phyloP scores from a whole-genome alignment of 2,329 filamentous ascomycete genomes.

The Phialophora tarda region DNA sequence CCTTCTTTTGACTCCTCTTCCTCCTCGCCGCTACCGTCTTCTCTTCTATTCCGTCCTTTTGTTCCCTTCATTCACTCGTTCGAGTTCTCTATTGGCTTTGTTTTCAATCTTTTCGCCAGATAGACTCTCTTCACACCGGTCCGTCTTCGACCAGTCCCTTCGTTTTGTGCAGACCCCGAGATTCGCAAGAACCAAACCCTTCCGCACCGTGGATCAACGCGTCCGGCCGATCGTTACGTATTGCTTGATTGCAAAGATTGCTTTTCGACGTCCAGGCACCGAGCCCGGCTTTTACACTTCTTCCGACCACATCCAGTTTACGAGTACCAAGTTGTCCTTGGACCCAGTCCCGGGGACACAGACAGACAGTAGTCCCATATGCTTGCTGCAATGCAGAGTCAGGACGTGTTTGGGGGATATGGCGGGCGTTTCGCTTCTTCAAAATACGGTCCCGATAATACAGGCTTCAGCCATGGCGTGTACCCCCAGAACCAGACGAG shows the following conservation, averaged over 20 bases:
- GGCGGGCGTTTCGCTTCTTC: slow-evolving; percentile 49
- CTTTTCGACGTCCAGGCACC: slow-evolving; percentile 7
- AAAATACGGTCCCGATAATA: slow-evolving; percentile 71
- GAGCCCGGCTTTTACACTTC: neutral
- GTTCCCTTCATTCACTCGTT: slow-evolving; percentile 37
- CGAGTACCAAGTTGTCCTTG: slow-evolving; percentile 27
- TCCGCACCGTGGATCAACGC: slow-evolving; percentile 4
- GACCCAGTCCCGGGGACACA: slow-evolving; percentile 31
- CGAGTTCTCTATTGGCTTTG: slow-evolving; percentile 34
- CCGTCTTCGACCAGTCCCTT: slow-evolving; percentile 41
- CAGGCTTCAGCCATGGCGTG: slow-evolving; percentile 89
- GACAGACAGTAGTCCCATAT: slow-evolving; percentile 36
- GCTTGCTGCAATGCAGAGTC: slow-evolving; percentile 82
- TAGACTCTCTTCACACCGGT: slow-evolving; percentile 41
- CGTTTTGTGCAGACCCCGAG: slow-evolving; percentile 26
- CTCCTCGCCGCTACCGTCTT: slow-evolving; percentile 35
- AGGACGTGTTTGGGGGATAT: slow-evolving; percentile 58
- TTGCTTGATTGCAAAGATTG: slow-evolving; percentile 2
- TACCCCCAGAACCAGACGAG: slow-evolving; percentile 79
- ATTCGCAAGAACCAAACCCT: slow-evolving; percentile 5
- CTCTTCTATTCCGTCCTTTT: slow-evolving; percentile 38
- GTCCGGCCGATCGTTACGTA: slow-evolving; percentile 16
- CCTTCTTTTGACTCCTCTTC: slow-evolving; percentile 28
- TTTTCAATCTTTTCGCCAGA: slow-evolving; percentile 29
- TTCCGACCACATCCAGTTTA: slow-evolving; percentile 4